Percentiles rank a stretch among this genome's conserved stretches.
Evolutionary conservation across 495 filamentous ascomycete species (phyloP).

Genomic region (Aspergillus kassunensis): DNA sequence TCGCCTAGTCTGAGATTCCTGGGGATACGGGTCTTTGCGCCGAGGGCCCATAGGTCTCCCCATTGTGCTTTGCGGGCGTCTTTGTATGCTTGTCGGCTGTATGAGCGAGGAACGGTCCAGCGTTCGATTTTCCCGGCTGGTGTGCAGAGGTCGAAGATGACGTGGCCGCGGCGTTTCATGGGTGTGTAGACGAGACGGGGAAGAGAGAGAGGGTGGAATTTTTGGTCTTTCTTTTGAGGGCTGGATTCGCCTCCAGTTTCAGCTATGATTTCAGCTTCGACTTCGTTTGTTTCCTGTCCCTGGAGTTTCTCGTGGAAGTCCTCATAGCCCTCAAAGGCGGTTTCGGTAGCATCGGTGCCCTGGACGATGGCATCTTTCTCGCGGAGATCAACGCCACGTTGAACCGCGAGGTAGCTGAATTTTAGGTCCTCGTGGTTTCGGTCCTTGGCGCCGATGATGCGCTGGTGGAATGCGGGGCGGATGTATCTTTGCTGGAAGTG

Average conservation of each 20-base stretch:
- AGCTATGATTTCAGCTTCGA: not conserved
- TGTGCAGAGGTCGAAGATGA: slow-evolving; percentile 88
- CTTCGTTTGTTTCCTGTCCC: slow-evolving; percentile 3
- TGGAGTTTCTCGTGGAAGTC: slow-evolving; percentile 17
- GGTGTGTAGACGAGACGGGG: slow-evolving; percentile 76
- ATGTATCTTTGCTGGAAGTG: slow-evolving; percentile 87
- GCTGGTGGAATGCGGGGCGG: slow-evolving; percentile 76
- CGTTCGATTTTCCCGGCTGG: slow-evolving; percentile 83
- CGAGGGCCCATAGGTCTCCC: slow-evolving; percentile 95
- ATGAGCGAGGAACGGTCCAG: slow-evolving; percentile 84
- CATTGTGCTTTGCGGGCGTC: slow-evolving; percentile 87
- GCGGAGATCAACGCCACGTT: slow-evolving; percentile 61
- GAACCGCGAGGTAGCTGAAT: slow-evolving; percentile 87
- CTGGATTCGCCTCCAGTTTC: not conserved
- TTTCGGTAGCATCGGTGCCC: slow-evolving; percentile 40
- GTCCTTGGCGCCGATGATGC: slow-evolving; percentile 62
- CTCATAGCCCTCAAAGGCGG: slow-evolving; percentile 51
- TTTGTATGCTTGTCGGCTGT: slow-evolving; percentile 73
- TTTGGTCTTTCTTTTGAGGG: not conserved
- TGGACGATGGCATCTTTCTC: slow-evolving; percentile 37
- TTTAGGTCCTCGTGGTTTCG: slow-evolving; percentile 86
- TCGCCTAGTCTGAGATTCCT: slow-evolving; percentile 59
- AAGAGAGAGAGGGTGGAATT: slow-evolving; percentile 60
- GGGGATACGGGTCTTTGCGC: slow-evolving; percentile 75
- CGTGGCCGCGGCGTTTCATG: slow-evolving; percentile 81